phyloP scores from a whole-genome alignment of 257 asterid species.

The Schizonepeta tenuifolia region DNA sequence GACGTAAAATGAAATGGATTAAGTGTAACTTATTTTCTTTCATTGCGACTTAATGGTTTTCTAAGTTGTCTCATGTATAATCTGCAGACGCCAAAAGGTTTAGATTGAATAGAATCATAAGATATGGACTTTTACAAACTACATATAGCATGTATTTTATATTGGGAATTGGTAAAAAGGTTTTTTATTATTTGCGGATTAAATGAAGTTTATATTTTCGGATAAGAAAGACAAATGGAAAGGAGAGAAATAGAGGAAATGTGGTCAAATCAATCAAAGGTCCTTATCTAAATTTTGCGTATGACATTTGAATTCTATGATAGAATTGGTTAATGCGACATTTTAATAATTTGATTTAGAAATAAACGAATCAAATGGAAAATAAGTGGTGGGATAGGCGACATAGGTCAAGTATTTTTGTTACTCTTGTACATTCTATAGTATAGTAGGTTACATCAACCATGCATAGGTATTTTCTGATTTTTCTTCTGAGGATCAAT shows the following conservation, averaged over 20 bases:
- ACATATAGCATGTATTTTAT: too few relatives aligned
- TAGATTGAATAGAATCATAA: too few relatives aligned
- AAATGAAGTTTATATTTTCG: not conserved
- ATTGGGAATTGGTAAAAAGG: not conserved
- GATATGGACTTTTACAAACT: too few relatives aligned
- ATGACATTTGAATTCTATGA: not conserved
- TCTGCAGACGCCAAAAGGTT: too few relatives aligned
- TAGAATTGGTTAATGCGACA: not conserved
- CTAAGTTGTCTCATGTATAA: too few relatives aligned
- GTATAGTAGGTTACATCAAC: not conserved
- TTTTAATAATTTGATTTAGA: not conserved
- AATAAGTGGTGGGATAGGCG: too few relatives aligned
- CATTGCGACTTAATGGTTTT: too few relatives aligned
- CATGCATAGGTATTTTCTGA: too few relatives aligned
- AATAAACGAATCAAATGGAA: not conserved
- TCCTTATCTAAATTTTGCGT: constrained; percentile 20
- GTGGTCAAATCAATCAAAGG: constrained; percentile 5
- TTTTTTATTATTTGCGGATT: not conserved
- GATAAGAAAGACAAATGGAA: not conserved
- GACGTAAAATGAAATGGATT: not conserved
- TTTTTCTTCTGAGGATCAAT: too few relatives aligned
- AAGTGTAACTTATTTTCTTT: too few relatives aligned
- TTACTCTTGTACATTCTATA: not conserved
- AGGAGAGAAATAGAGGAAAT: not conserved
- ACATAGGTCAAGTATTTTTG: not conserved